A percentile compares a stretch with the other conserved stretches of the same genome.
Evolutionary conservation across 352 stramenopile genomes (phyloP).

Genomic region (Pythium myriotylum): DNA sequence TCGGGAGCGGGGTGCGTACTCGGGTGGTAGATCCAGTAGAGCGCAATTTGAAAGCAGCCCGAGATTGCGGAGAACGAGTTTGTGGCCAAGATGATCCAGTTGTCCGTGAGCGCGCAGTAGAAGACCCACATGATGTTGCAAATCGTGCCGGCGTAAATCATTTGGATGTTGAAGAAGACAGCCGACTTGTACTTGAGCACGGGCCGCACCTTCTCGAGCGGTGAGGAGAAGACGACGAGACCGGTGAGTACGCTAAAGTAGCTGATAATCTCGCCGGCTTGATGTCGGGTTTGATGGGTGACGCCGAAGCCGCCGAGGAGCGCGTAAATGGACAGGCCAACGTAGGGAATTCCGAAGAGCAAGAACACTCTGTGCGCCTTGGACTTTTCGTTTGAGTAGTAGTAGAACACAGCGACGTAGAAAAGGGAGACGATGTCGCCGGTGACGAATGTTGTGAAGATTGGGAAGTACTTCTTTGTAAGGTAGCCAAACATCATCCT

Average conservation of each 20-base stretch:
- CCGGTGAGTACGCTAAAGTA: constrained; percentile 47
- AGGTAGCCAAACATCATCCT: constrained; percentile 52
- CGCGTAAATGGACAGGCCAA: constrained; percentile 42
- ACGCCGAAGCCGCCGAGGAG: constrained; percentile 37
- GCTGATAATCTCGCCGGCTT: constrained; percentile 37
- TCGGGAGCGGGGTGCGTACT: constrained; percentile 34
- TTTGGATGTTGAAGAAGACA: constrained; percentile 56
- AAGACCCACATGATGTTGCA: constrained; percentile 44
- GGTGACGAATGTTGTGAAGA: constrained; percentile 48
- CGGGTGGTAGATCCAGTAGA: constrained; percentile 55
- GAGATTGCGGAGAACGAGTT: constrained; percentile 47
- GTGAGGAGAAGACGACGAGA: constrained; percentile 56
- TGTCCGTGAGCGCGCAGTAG: constrained; percentile 41
- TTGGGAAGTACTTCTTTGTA: constrained; percentile 43
- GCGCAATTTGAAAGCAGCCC: constrained; percentile 36
- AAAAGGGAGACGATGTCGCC: constrained; percentile 39
- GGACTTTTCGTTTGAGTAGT: constrained; percentile 39
- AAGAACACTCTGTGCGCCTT: constrained; percentile 42
- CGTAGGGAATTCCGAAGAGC: constrained; percentile 24
- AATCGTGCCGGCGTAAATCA: constrained; percentile 41
- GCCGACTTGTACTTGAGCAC: constrained; percentile 53
- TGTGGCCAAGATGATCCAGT: constrained; percentile 57
- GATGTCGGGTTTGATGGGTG: constrained; percentile 35
- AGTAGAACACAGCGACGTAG: constrained; percentile 58
- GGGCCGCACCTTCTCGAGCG: constrained; percentile 52